Conservation (phyloP, 2,329 filamentous ascomycete genomes). For the Sarocladiaceae sp. region DNA sequence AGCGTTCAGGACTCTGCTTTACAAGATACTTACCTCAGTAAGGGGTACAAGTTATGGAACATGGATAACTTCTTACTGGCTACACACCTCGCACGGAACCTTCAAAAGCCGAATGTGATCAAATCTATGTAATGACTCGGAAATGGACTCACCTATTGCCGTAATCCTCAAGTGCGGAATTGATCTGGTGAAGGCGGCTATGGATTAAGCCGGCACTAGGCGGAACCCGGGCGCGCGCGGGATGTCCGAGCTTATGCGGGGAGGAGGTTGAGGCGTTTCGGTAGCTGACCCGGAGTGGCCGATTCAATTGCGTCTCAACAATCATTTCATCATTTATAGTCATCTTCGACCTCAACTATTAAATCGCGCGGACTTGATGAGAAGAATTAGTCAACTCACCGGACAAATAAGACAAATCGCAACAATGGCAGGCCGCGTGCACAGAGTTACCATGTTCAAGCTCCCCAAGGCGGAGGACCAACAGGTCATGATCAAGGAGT, state of each 20-base stretch:
- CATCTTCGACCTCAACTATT: background rate
- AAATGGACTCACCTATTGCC: too few species aligned
- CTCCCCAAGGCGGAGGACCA: constrained; percentile 39
- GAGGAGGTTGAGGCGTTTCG: too few species aligned
- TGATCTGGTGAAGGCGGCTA: background rate
- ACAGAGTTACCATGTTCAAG: constrained; percentile 52
- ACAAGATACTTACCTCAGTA: too few species aligned
- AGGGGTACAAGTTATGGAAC: too few species aligned
- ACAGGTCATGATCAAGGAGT: constrained; percentile 39
- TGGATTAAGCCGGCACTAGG: constrained; percentile 7
- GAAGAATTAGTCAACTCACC: background rate
- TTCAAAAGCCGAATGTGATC: too few species aligned
- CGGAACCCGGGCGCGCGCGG: background rate
- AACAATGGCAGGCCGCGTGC: constrained; percentile 39
- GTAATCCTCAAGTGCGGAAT: background rate
- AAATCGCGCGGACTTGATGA: background rate
- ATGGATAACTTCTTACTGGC: too few species aligned
- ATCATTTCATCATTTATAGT: background rate
- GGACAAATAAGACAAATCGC: background rate
- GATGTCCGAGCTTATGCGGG: background rate
- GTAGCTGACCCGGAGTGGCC: too few species aligned
- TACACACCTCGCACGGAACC: too few species aligned
- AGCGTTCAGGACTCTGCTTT: too few species aligned
- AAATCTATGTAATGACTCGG: too few species aligned
- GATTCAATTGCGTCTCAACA: background rate